Base-by-base conservation (phyloP, 495 filamentous ascomycete species). In the Amphirosellinia nigrospora region DNA sequence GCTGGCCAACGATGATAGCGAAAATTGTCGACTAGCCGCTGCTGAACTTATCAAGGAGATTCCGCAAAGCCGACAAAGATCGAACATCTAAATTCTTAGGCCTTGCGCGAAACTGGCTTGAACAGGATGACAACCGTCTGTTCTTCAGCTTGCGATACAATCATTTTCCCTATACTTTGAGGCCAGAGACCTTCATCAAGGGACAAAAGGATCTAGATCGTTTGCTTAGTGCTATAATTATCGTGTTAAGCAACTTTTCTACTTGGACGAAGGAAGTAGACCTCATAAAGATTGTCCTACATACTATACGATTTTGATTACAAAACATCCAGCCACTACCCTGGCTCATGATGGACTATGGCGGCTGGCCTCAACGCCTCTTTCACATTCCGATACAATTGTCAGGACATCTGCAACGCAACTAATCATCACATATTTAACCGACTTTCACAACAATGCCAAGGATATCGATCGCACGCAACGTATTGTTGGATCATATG, bases 131-230 rank as follows among this genome's bases (percentile, higher is more conserved):
- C 15, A 92, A 96, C 72, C 86, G 61, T 83, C 90, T 5, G 85
- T 97, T 19, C 77, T 88, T 61, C 90, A 89, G 62, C 87, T 92
- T 13, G 92, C 91, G 1, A 78, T 98, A 43, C 94, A 94, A 73
- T 86, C 89, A 19, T 97, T 94, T 82, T 87, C 88, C 3, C 87
- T 97, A 8, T 97, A 92, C 79, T 91, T 96, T 71, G 93, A 97
- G 60, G 86, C 84, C 2, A 84, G 88, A 32, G 87, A 53, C 82
- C 79, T 5, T 78, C 75, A 55, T 21, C 82, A 5, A 87, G 86
- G 66, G 89, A 88, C 68, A 86, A 87, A 92, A 90, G 73, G 87
- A 93, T 73, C 72, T 87, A 23, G 78, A 81, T 0, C 86, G 79
- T 3, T 73, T 84, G 16, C 69, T 78, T 3, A 66, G 70, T 53